Evolutionary conservation across 140 eudicot species (phyloP), one percentile per base, ranked within the genome.

Genomic region (Bidens hawaiensis): DNA sequence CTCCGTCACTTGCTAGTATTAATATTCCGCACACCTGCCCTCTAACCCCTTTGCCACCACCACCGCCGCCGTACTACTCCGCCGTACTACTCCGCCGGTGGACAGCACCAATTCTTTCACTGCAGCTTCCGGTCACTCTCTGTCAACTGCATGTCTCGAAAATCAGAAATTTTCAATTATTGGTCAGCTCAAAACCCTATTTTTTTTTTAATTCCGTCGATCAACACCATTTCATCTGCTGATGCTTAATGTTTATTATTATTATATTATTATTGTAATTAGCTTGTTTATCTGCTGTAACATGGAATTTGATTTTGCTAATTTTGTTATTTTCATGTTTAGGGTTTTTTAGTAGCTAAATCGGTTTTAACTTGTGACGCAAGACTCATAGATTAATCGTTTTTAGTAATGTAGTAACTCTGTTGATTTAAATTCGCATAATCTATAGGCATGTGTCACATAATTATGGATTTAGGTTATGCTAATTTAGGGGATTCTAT

Each of bases 171-270:
- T 42, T 40, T 43, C 13, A 14, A 6, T 56, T 45, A 14, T 23
- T 15, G 19, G 25, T 68, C 11, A 28, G 21, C 19, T 45, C 58
- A 26, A 57, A 68, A 68, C 74, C 74, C 74, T 68, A 68, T 23
- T 19, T 68, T 68, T 42, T 67, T 9, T 2, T 31, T 4, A 3
- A 13, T 21, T 15, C 38, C 66, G 9, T 68, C 55, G 5, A 56
- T 43, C 26, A 5, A 11, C 46, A 54, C 26, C 6, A 9, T 4
- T 25, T 41, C 23, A 13, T 19, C 17, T n/a, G n/a, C 57, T 19
- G 56, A 57, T 55, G 55, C 16, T 18, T 41, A 15, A 21, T 19
- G 2, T 36, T n/a, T 65, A 7, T 7, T n/a, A n/a, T n/a, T n/a
- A n/a, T n/a, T n/a, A n/a, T n/a, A n/a, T n/a, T n/a, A n/a, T n/a